Conservation (phyloP, 1,284 basidiomycete genomes). For the Trichosporon ovoides region DNA sequence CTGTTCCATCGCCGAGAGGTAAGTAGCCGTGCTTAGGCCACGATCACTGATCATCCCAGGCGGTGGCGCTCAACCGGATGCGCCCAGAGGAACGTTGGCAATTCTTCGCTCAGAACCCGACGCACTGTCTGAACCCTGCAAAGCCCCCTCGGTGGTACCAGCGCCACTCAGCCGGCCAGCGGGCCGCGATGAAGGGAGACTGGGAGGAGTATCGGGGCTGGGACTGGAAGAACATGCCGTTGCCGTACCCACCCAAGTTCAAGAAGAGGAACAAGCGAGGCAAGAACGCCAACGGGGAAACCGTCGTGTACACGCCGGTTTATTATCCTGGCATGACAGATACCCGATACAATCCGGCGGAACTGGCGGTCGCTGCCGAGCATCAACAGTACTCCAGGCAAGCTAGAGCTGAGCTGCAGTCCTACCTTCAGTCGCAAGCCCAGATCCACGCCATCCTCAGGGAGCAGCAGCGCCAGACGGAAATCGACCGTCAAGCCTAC, state of each 20-base stretch:
- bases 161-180: not conserved
- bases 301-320: not conserved
- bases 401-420: not conserved
- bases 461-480: not conserved
- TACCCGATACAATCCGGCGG: not conserved
- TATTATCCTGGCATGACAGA: constrained; percentile 1
- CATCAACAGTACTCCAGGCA: not conserved
- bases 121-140: constrained; percentile 31
- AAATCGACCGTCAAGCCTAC: not conserved
- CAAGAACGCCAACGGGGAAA: not conserved
- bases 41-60: constrained; percentile 19
- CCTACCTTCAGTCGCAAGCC: not conserved
- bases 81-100: constrained; percentile 32
- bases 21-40: not conserved
- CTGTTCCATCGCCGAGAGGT: not conserved
- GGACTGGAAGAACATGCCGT: constrained; percentile 5
- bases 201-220: constrained; percentile 1
- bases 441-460: not conserved
- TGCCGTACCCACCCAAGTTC: not conserved
- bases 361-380: not conserved
- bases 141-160: constrained; percentile 2
- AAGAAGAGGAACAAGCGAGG: not conserved
- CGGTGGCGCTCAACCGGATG: constrained; percentile 36
- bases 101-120: constrained; percentile 37
- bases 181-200: not conserved